Percentiles rank a stretch among this genome's conserved stretches.
Evolutionary conservation across 176 grass and related monocot species (phyloP).

Genomic region (Musa schizocarpa): DNA sequence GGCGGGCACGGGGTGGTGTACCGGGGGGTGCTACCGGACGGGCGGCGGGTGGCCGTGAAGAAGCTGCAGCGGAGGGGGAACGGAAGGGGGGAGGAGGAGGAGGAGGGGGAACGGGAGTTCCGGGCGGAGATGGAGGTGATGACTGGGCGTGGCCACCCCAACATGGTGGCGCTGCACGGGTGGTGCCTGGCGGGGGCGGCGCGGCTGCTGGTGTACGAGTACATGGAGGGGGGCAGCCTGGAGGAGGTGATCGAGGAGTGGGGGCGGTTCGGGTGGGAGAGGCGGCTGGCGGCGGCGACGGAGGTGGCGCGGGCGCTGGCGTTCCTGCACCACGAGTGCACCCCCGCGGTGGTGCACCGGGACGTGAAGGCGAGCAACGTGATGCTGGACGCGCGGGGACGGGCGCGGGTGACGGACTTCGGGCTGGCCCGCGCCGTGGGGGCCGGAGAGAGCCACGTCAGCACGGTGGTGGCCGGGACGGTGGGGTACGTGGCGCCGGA

Average conservation of each 20-base stretch:
- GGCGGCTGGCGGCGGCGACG: constrained; percentile 41
- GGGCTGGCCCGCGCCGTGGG: constrained; percentile 63
- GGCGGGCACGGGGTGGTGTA: constrained; percentile 89
- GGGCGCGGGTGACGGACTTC: constrained; percentile 74
- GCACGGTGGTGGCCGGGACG: constrained; percentile 78
- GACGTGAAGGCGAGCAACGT: constrained; percentile 93
- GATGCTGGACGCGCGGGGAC: constrained; percentile 37
- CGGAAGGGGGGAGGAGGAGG: constrained; percentile 21
- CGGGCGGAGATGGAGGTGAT: constrained; percentile 92
- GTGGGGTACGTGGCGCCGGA: constrained; percentile 84
- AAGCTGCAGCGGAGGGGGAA: constrained; percentile 43
- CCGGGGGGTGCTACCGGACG: constrained; percentile 64
- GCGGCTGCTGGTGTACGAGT: constrained; percentile 88
- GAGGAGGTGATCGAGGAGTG: constrained; percentile 49
- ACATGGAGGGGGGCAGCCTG: constrained; percentile 71
- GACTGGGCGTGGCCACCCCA: constrained; percentile 55
- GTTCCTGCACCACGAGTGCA: constrained; percentile 89
- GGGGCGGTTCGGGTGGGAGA: constrained; percentile 23
- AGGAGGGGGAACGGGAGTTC: constrained; percentile 66
- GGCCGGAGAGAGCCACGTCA: constrained; percentile 69
- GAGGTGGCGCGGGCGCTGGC: constrained; percentile 61
- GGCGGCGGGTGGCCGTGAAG: constrained; percentile 71
- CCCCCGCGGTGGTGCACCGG: constrained; percentile 75
- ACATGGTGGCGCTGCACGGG: constrained; percentile 73
- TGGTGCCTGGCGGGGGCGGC: constrained; percentile 69